Conservation (phyloP, 768 basidiomycete genomes). For the Hortiboletus campestris region DNA sequence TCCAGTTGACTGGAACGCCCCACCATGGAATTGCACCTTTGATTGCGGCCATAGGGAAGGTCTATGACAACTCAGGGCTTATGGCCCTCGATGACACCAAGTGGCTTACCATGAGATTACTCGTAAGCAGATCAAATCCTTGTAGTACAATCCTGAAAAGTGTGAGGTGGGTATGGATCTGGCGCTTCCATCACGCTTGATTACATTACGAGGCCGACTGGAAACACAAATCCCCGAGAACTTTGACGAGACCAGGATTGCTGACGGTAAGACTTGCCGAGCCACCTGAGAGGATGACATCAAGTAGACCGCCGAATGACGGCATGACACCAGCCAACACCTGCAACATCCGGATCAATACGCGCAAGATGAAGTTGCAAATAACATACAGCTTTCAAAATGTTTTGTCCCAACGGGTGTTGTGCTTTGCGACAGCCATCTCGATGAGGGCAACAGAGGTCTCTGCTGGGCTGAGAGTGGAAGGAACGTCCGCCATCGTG, state of each 20-base stretch:
- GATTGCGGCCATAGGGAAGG: constrained; percentile 65
- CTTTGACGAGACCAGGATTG: constrained; percentile 68
- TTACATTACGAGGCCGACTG: constrained; percentile 75
- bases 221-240: constrained; percentile 71
- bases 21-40: constrained; percentile 68
- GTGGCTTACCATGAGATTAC: constrained; percentile 66
- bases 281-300: constrained; percentile 60
- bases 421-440: constrained; percentile 59
- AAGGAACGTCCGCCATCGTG: constrained; percentile 29
- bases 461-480: constrained; percentile 56
- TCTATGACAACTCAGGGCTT: constrained; percentile 35
- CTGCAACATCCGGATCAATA: constrained; percentile 32
- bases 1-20: constrained; percentile 66
- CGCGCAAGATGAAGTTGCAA: background rate
- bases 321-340: constrained; percentile 69
- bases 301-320: constrained; percentile 70
- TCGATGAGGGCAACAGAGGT: constrained; percentile 60
- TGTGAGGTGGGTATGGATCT: background rate
- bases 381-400: constrained; percentile 69
- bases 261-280: constrained; percentile 45
- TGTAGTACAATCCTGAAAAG: constrained; percentile 64
- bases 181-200: constrained; percentile 1
- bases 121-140: constrained; percentile 68
- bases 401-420: constrained; percentile 53
- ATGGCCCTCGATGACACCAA: background rate